These are phyloP conservation scores for Sporothrix brasiliensis DNA, from an alignment of 2,329 filamentous ascomycete species.

Conservation along the genomic window DNA sequence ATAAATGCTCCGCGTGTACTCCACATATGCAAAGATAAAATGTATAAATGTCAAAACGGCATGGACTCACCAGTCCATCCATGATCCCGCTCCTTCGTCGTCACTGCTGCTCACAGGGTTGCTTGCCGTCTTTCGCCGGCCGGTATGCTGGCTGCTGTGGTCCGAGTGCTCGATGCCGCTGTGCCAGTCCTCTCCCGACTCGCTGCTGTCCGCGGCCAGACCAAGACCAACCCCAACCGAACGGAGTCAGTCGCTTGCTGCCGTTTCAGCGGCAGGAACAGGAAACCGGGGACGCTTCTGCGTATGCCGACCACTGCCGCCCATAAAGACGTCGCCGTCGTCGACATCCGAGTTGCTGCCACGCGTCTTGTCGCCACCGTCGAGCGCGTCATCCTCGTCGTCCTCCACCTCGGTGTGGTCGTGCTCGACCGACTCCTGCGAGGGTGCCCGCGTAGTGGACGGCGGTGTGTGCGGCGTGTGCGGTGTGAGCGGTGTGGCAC, in stretches of 20 bases:
- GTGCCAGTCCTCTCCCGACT: slow-evolving; percentile 10
- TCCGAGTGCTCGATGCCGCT: slow-evolving; percentile 19
- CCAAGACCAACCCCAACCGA: neutral
- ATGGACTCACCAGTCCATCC: slow-evolving; percentile 25
- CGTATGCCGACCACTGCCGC: neutral
- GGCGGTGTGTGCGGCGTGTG: neutral
- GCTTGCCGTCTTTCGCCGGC: neutral
- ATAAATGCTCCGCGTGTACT: neutral
- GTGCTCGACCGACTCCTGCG: slow-evolving; percentile 20
- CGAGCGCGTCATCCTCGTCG: neutral
- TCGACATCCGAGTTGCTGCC: slow-evolving; percentile 11
- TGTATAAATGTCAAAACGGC: no score
- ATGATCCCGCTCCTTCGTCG: slow-evolving; percentile 22
- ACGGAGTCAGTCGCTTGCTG: slow-evolving; percentile 19
- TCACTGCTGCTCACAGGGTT: slow-evolving; percentile 8
- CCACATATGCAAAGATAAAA: neutral
- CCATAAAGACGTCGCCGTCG: slow-evolving; percentile 26
- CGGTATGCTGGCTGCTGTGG: neutral
- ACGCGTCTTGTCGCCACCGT: neutral
- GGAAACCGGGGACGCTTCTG: neutral
- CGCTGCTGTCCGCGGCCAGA: neutral
- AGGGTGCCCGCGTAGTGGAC: neutral
- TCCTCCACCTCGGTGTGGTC: slow-evolving; percentile 25
- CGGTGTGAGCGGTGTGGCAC: neutral
- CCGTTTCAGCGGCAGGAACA: neutral